Base-by-base conservation (phyloP, 106 monocot species). In the Iris macrosiphon region DNA sequence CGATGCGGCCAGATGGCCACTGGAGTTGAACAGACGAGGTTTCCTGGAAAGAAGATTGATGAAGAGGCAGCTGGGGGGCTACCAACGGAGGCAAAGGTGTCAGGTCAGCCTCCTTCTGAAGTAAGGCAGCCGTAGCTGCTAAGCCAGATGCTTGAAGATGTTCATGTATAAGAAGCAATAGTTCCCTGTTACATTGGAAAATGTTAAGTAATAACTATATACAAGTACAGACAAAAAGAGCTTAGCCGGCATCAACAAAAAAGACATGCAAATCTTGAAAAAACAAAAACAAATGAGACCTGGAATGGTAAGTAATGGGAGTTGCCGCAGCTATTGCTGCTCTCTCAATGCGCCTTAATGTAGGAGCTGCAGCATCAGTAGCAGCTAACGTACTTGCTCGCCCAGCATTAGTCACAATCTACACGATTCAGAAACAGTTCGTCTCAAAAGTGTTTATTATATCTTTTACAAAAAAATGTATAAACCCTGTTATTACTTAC, bases 281-380 rank as follows among this genome's bases (percentile, higher is more conserved):
- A 38, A 45, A 41, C 29, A 40, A 40, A 49, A 27, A 30, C 1
- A 19, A 13, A 13, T 38, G 32, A 57, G 26, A 95, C 94, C 79
- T 91, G 34, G 91, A 86, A 52, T 90, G 83, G 53, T 98, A 98
- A 16, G 91, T 78, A 37, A 98, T 87, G 41, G 98, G 91, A 56
- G 98, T 98, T 14, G 98, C 91, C 55, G 98, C 91, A 69, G 98
- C 98, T 64, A 98, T 91, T 49, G 91, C 83, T 3, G 98, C 98
- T 71, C 98, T 82, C 51, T 98, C 98, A 65, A 98, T 98, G 20
- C 98, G 90, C 65, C 87, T 79, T 45, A 98, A 55, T 47, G 98
- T 89, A 24, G 98, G 98, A 71, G 98, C 98, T 47, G 98, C 98
- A 70, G 91, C 98, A 73, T 98, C 98, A 31, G 98, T 87, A 34